Evolutionary conservation across 169 alveolate species (phyloP).

Genomic region (Eimeria zaria): DNA sequence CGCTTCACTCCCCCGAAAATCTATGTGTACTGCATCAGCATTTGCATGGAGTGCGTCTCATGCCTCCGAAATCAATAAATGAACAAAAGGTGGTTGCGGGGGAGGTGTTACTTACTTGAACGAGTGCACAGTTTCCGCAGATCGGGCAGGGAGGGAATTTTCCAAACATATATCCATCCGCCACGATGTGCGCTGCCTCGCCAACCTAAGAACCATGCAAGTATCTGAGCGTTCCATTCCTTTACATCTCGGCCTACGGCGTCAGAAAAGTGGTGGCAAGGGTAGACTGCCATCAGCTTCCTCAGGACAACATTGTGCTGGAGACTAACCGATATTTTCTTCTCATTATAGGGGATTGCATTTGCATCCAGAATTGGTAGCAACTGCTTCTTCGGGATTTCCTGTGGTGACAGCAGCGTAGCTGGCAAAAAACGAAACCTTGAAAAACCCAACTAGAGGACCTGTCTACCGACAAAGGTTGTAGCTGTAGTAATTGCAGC

Average conservation of each 20-base stretch:
- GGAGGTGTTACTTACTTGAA: constrained; percentile 61
- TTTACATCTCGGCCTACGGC: not conserved
- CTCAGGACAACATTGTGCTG: not conserved
- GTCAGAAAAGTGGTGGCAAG: not conserved
- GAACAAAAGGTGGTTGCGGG: not conserved
- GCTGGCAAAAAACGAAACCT: not conserved
- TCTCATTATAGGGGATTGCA: constrained; percentile 79
- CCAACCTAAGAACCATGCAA: constrained; percentile 33
- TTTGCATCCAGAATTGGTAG: constrained; percentile 79
- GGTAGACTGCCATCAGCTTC: not conserved
- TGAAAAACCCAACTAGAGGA: not conserved
- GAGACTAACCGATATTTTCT: constrained; percentile 61
- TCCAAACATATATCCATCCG: constrained; percentile 84
- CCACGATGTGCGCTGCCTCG: constrained; percentile 84
- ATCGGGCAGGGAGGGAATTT: constrained; percentile 84
- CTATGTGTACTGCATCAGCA: too few relatives aligned
- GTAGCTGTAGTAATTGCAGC: not conserved
- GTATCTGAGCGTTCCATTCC: not conserved
- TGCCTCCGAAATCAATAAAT: not conserved
- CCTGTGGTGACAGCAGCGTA: constrained; percentile 22
- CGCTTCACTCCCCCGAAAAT: not conserved
- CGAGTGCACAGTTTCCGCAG: constrained; percentile 77
- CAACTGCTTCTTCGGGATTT: constrained; percentile 82
- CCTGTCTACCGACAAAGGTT: not conserved
- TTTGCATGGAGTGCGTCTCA: too few relatives aligned